phyloP scores from a whole-genome alignment of 2,329 filamentous ascomycete genomes.

The Epichloe gansuensis region DNA sequence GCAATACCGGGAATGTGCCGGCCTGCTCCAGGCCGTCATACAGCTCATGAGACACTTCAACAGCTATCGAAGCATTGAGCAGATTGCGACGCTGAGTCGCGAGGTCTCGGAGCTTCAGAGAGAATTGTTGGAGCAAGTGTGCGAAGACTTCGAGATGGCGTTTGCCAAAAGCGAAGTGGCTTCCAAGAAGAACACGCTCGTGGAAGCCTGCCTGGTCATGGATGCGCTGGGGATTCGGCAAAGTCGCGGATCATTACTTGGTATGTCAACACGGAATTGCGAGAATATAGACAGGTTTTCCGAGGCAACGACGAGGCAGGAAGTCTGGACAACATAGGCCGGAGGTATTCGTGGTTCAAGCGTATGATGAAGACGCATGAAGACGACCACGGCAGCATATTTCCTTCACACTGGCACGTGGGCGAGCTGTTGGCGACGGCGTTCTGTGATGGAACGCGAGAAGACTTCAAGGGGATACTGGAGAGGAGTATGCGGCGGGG shows the following conservation, averaged over 20 bases:
- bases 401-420: conserved; percentile 79
- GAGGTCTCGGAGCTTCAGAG: conserved; percentile 90
- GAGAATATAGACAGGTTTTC: conserved; percentile 93
- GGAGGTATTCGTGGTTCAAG: conserved; percentile 92
- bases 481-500: conserved; percentile 72
- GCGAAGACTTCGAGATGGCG: conserved; percentile 92
- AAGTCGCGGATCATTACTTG: conserved; percentile 74
- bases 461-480: conserved; percentile 89
- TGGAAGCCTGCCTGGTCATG: conserved; percentile 86
- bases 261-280: conserved; percentile 95
- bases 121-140: conserved; percentile 92
- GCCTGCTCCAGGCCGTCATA: conserved; percentile 84
- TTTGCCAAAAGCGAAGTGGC: conserved; percentile 81
- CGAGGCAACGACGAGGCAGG: conserved; percentile 93
- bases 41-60: conserved; percentile 99
- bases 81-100: conserved; percentile 85
- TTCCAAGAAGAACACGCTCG: conserved; percentile 55
- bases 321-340: conserved; percentile 88
- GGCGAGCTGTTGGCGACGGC: conserved; percentile 81
- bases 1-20: conserved; percentile 91
- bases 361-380: conserved; percentile 93
- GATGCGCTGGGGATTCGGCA: conserved; percentile 82
- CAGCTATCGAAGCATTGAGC: conserved; percentile 92
- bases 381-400: conserved; percentile 79
- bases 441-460: conserved; percentile 89